These are phyloP conservation scores for Cryptococcus sp. DNA, from an alignment of 1,284 basidiomycete species.

Conservation along the genomic window DNA sequence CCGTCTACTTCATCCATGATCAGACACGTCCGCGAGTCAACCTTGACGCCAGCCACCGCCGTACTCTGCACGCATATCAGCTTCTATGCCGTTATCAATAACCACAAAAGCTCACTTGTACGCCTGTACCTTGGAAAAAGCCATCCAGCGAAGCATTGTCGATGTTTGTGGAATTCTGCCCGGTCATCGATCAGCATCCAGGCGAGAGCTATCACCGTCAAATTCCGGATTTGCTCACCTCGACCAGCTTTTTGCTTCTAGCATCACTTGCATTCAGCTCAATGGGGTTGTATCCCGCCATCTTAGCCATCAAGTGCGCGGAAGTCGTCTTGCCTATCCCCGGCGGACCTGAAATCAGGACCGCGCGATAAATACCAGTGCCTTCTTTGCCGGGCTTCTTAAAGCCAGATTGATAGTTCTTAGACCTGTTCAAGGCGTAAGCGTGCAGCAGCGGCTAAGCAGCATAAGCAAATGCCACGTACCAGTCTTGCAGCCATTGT, in stretches of 20 bases:
- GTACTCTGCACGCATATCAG: conserved; percentile 56
- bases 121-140: conserved; percentile 70
- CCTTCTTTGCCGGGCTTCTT: conserved; percentile 93
- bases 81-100: neutral
- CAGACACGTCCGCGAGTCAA: conserved; percentile 79
- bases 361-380: conserved; percentile 81
- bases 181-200: conserved; percentile 6
- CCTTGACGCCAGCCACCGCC: conserved; percentile 67
- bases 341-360: conserved; percentile 89
- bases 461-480: conserved; percentile 31
- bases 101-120: conserved; percentile 48
- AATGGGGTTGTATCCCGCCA: conserved; percentile 86
- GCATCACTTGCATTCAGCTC: conserved; percentile 96
- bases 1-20: conserved; percentile 99
- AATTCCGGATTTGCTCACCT: conserved; percentile 58
- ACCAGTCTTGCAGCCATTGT: conserved; percentile 87
- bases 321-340: conserved; percentile 98
- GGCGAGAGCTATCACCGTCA: neutral
- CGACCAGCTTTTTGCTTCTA: conserved; percentile 93
- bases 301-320: conserved; percentile 86
- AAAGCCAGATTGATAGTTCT: conserved; percentile 71
- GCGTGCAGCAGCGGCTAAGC: neutral
- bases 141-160: conserved; percentile 86
- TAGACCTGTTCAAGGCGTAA: conserved; percentile 60
- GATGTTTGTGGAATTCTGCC: conserved; percentile 78